Base-by-base conservation (phyloP, 129 eudicot genomes). In the Lactuca saligna region DNA sequence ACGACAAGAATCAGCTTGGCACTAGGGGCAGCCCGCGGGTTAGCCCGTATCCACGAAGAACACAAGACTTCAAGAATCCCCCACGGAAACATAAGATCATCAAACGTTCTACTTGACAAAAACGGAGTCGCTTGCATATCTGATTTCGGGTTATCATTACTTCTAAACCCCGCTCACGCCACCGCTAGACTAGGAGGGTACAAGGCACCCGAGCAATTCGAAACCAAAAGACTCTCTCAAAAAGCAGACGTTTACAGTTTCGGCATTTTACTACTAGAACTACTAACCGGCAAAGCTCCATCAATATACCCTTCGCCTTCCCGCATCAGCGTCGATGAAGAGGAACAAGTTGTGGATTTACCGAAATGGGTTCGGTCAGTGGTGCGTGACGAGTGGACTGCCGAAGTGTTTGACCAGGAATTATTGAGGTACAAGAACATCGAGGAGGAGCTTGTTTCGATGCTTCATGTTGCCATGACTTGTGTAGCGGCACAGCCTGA, bases 351-450 rank as follows among this genome's bases (percentile, higher is more conserved):
- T 0, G 81, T 79, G 55, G 97, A 93, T 66, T 70, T 93, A 68
- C 97, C 99, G 0, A 83, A 78, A 53, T 93, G 99, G 99, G 99
- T 93, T n/a, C 83, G 89, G 50, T 93, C 99, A 0, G 88, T 93
- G 66, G 99, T 93, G 67, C 78, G 95, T 38, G 97, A 93, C 20
- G 99, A 89, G 84, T 93, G 99, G 99, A 93, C 99, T 2, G 97
- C 99, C 0, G 99, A 93, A 74, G 99, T 93, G 67, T 93, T 93
- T 63, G 99, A 93, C 62, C 90, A 87, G 55, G 99, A 93, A 50
- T 49, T 93, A 51, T 55, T 89, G 69, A 87, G 99, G 88, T 93
- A 93, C 80, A 93, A 93, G 82, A 93, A 93, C 72, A 93, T 93
- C 3, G 99, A 93, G 68, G 96, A 93, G 60, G 99, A 93, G 70